These are phyloP conservation scores for Talaromyces sp. DNA, from an alignment of 2,329 filamentous ascomycete genomes.

Conservation along the genomic window DNA sequence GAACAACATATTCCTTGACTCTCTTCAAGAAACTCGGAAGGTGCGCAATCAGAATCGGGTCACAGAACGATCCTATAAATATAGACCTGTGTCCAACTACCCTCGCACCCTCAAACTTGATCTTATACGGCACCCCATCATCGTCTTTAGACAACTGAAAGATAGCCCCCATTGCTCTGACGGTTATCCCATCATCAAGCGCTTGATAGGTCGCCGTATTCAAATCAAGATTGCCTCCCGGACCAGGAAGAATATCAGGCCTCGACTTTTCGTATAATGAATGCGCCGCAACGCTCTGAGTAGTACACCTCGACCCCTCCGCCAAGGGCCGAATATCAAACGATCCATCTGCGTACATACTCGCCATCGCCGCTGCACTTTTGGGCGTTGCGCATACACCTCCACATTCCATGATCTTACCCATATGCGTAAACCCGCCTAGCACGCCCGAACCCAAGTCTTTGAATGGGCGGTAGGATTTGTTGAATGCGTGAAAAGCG, in stretches of 20 bases:
- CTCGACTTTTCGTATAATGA: constrained; percentile 55
- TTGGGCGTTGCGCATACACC: constrained; percentile 49
- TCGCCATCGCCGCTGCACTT: constrained; percentile 42
- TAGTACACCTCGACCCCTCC: constrained; percentile 44
- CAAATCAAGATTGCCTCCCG: constrained; percentile 48
- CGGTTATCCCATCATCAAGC: constrained; percentile 37
- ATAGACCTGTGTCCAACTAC: constrained; percentile 3
- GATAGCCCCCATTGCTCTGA: constrained; percentile 37
- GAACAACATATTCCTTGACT: neutral
- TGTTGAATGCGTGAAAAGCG: neutral
- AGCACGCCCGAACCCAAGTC: neutral
- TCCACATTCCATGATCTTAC: constrained; percentile 57
- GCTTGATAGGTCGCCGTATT: constrained; percentile 43
- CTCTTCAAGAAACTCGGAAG: neutral
- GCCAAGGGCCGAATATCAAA: constrained; percentile 51
- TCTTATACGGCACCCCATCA: neutral
- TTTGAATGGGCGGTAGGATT: neutral
- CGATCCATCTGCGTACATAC: constrained; percentile 40
- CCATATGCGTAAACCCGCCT: constrained; percentile 43
- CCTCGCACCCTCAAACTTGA: constrained; percentile 14
- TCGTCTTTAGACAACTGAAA: neutral
- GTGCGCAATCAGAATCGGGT: constrained; percentile 11
- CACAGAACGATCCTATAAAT: constrained; percentile 14
- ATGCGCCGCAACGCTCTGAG: constrained; percentile 52
- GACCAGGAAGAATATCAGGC: constrained; percentile 52